Evolutionary conservation across 495 filamentous ascomycete genomes (phyloP), one percentile per base, ranked within the genome.

Genomic region (Penicillium cinerascens): DNA sequence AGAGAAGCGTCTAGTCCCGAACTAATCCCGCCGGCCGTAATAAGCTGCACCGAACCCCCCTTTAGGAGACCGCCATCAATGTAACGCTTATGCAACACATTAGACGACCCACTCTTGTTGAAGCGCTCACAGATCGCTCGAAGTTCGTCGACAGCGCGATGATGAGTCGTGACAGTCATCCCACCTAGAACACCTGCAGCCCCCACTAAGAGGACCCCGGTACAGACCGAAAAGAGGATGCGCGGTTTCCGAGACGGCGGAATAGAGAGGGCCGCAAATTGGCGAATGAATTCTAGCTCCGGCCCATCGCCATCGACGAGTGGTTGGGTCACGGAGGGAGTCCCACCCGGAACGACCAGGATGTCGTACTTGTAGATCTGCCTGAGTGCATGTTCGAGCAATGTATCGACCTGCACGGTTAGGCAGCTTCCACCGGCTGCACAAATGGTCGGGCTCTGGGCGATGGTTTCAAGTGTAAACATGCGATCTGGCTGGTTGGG

Each of bases 1-100:
- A 91, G 70, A 51, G 82, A 72, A 17, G 87, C 89, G 75, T 95
- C 89, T 26, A 92, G 69, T 53, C 89, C 89, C 64, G 84, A 82
- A 54, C 83, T 85, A 46, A 89, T 74, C 43, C 89, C 89, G 47
- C 88, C 87, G 64, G 77, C 78, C 29, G 89, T 92, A 55, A 95
- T 81, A 40, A 95, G 79, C 54, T 85, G 78, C 63, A 92, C 78
- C 16, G 87, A 84, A 61, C 82, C 81, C 25, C 88, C 76, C 26
- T 78, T 77, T 74, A 89, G 74, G 10, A 37, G 37, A 51, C 80
- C 78, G 6, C 81, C 84, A 61, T 91, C 87, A 8, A 91, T 81
- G 56, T 89, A 91, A 58, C 88, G 78, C 63, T 87, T 84, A 53
- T 91, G 86, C 52, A 90, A 75, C 38, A 92, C 84, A 54, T 89